Conservation (phyloP, 306 rosid genomes). For the Adenanthera pavonina region DNA sequence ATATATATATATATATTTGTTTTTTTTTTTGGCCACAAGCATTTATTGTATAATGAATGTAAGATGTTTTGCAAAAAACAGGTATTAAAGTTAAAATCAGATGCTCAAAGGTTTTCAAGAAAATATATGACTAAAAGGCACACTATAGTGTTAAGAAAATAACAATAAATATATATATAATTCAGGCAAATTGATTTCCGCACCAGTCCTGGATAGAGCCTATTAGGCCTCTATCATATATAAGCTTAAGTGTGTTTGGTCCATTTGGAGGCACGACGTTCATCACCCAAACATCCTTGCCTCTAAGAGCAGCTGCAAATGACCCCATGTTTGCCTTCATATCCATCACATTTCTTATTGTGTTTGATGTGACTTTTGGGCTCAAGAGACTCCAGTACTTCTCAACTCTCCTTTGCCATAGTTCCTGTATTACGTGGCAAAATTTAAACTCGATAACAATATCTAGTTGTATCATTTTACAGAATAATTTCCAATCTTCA, state of each 20-base stretch:
- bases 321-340: conserved; percentile 95
- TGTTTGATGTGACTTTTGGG: conserved; percentile 66
- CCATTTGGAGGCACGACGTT: conserved; percentile 88
- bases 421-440: conserved; percentile 64
- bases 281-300: conserved; percentile 96
- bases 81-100: neutral
- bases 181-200: conserved; percentile 26
- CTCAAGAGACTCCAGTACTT: conserved; percentile 85
- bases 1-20: too few relatives aligned
- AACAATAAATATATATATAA: neutral
- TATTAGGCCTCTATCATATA: conserved; percentile 92
- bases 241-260: conserved; percentile 82
- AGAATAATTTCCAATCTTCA: conserved; percentile 8
- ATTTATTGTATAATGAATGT: neutral
- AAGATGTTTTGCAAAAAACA: neutral
- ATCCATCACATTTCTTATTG: conserved; percentile 88
- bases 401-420: conserved; percentile 79
- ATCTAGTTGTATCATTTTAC: conserved; percentile 10
- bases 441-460: conserved; percentile 20
- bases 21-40: too few relatives aligned
- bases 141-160: conserved; percentile 4
- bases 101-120: neutral
- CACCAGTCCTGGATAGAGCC: conserved; percentile 88
- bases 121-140: conserved; percentile 16
- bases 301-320: conserved; percentile 88